Evolutionary conservation across 192 early-diverging fungal species (phyloP), one percentile per base, ranked within the genome.

Genomic region (Gorgonomyces haynaldii): DNA sequence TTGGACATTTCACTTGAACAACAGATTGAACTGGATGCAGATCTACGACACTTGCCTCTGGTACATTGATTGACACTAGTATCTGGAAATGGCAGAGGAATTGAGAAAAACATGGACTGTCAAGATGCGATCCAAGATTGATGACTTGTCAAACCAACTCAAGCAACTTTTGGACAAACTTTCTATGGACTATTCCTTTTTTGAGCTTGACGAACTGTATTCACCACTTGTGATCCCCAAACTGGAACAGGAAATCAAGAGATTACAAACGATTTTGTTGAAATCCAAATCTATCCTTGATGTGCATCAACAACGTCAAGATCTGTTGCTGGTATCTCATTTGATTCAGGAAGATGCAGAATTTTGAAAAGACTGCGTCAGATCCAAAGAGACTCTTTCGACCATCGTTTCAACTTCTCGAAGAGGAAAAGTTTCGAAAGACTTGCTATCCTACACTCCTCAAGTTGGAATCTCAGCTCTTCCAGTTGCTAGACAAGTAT

Each of bases 341-440:
- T n/a, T n/a, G n/a, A 5, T 19, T 60, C 19, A 42, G 77, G 67
- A 65, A 64, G 55, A 88, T 89, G 76, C 66, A 72, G 20, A 72
- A 83, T 4, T 89, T 89, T 56, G 86, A 89, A 55, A 69, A 67
- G 35, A 65, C 72, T 0, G 86, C 86, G 1, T 81, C 72, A 0
- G 84, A 89, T 45, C 86, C 86, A 7, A 64, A 66, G 23, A 61
- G 86, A 22, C 57, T 89, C 16, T 84, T 84, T 42, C 65, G 75
- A 40, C 59, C 70, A 16, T 87, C 84, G 0, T 88, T 89, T 58
- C 79, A 75, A 50, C 60, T 89, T n/a, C 47, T 83, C 20, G 85
- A 89, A 55, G 86, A 89, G 54, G 86, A 89, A 32, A 70, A 74
- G 56, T 89, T 82, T 62, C 53, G 86, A 22, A 85, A 85, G 35